Conservation (phyloP, 805 yeast species). For the Hyphopichia homilentoma region DNA sequence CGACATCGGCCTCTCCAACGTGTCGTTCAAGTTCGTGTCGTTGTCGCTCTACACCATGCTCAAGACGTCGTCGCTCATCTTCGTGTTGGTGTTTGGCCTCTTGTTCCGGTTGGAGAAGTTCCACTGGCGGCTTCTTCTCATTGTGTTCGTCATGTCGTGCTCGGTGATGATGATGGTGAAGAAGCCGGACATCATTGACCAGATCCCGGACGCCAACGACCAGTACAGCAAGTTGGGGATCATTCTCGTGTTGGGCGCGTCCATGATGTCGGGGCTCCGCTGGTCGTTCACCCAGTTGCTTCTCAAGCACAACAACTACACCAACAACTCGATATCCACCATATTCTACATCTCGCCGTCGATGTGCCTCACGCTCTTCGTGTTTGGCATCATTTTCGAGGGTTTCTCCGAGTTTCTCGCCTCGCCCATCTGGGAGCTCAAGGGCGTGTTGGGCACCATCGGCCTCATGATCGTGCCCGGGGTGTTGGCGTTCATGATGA, state of each 20-base stretch:
- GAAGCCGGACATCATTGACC: conserved; percentile 10
- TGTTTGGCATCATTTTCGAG: conserved; percentile 66
- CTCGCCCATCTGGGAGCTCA: conserved; percentile 62
- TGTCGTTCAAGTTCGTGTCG: conserved; percentile 74
- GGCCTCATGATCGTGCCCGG: conserved; percentile 76
- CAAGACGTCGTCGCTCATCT: conserved; percentile 82
- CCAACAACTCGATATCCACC: conserved; percentile 76
- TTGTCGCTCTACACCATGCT: conserved; percentile 89
- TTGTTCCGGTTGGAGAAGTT: conserved; percentile 74
- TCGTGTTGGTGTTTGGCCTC: conserved; percentile 86
- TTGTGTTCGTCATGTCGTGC: conserved; percentile 72
- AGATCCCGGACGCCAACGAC: conserved; percentile 13
- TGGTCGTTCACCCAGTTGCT: conserved; percentile 94
- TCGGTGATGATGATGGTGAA: conserved; percentile 90
- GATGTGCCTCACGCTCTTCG: conserved; percentile 62
- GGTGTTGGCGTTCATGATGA: conserved; percentile 81
- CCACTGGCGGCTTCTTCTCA: conserved; percentile 60
- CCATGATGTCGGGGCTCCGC: conserved; percentile 82
- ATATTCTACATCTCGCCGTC: conserved; percentile 82
- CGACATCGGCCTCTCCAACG: conserved; percentile 91
- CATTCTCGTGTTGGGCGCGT: conserved; percentile 67
- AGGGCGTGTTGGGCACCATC: conserved; percentile 55
- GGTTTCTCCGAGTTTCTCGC: conserved; percentile 52
- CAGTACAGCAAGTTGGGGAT: conserved; percentile 52
- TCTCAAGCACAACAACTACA: conserved; percentile 54